Percentiles rank a stretch among this genome's conserved stretches.
Evolutionary conservation across 108 stramenopile genomes (phyloP).

Genomic region (Nitzschia sp.): DNA sequence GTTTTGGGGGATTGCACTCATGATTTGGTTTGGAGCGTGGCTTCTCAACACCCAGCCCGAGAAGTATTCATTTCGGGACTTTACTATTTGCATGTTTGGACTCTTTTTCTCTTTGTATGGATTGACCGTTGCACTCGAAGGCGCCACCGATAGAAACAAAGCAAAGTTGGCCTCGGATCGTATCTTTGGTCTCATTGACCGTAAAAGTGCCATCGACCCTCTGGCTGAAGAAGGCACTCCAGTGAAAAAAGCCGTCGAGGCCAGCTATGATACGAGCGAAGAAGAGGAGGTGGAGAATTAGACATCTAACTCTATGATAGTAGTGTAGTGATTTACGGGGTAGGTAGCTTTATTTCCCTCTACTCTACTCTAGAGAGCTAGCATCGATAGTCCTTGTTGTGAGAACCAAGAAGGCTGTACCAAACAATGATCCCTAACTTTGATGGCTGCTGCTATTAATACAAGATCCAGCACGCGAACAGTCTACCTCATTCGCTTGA

Average conservation of each 20-base stretch:
- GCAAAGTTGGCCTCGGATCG: slow-evolving; percentile 49
- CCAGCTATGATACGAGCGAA: too few relatives aligned
- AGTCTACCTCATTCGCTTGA: background rate
- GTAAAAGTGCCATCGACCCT: slow-evolving; percentile 54
- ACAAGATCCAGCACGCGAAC: background rate
- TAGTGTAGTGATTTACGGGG: too few relatives aligned
- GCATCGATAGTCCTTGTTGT: too few relatives aligned
- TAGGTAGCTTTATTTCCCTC: too few relatives aligned
- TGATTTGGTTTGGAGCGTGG: slow-evolving; percentile 65
- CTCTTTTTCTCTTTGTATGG: slow-evolving; percentile 64
- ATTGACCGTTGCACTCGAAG: slow-evolving; percentile 41
- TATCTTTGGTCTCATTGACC: slow-evolving; percentile 53
- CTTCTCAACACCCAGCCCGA: slow-evolving; percentile 37
- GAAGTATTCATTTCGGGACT: slow-evolving; percentile 45
- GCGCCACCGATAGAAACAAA: slow-evolving; percentile 43
- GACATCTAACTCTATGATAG: too few relatives aligned
- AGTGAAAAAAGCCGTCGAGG: too few relatives aligned
- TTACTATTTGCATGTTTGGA: slow-evolving; percentile 61
- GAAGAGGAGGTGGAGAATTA: too few relatives aligned
- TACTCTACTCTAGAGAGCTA: too few relatives aligned
- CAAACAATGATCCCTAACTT: too few relatives aligned
- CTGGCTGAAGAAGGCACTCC: background rate
- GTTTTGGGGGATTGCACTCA: slow-evolving; percentile 33
- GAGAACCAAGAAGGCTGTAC: too few relatives aligned
- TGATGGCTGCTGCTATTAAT: too few relatives aligned